A percentile compares a stretch with the other conserved stretches of the same genome.
Conservation (phyloP, 495 filamentous ascomycete genomes). For the Niebla homalea region DNA sequence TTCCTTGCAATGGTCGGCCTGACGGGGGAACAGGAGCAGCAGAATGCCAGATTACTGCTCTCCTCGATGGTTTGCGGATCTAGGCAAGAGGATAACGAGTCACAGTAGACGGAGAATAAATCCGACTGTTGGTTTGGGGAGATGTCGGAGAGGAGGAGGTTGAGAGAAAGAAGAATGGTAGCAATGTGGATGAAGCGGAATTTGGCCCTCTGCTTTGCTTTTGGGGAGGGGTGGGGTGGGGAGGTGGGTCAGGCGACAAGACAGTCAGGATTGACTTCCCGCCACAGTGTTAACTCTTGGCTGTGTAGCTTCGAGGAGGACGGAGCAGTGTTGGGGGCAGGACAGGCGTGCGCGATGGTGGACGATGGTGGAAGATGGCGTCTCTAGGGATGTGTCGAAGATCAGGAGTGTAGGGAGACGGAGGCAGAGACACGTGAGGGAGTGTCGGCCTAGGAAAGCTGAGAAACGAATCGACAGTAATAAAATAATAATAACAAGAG, state of each 20-base stretch:
- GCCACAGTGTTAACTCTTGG: not conserved
- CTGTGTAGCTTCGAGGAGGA: not conserved
- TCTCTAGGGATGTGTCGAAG: not conserved
- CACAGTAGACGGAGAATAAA: not conserved
- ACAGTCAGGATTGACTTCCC: slow-evolving; percentile 1
- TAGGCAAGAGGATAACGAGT: not conserved
- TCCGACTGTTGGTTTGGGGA: not conserved
- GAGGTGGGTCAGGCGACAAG: not conserved
- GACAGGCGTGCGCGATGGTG: not conserved
- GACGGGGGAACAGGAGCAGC: too few relatives aligned
- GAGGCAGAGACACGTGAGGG: too few relatives aligned
- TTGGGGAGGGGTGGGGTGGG: not conserved
- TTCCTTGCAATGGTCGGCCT: not conserved
- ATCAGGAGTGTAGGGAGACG: too few relatives aligned
- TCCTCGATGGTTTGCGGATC: too few relatives aligned
- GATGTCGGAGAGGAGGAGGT: not conserved
- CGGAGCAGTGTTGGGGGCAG: not conserved
- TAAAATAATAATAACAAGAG: too few relatives aligned
- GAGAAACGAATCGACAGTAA: too few relatives aligned
- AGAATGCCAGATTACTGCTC: too few relatives aligned
- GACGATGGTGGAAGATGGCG: not conserved
- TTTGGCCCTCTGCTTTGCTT: not conserved
- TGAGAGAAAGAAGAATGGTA: not conserved
- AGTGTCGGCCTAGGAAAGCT: too few relatives aligned
- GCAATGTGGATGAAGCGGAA: not conserved